phyloP scores from a whole-genome alignment of 2,329 filamentous ascomycete species.

The Nigrograna mackinnonii region DNA sequence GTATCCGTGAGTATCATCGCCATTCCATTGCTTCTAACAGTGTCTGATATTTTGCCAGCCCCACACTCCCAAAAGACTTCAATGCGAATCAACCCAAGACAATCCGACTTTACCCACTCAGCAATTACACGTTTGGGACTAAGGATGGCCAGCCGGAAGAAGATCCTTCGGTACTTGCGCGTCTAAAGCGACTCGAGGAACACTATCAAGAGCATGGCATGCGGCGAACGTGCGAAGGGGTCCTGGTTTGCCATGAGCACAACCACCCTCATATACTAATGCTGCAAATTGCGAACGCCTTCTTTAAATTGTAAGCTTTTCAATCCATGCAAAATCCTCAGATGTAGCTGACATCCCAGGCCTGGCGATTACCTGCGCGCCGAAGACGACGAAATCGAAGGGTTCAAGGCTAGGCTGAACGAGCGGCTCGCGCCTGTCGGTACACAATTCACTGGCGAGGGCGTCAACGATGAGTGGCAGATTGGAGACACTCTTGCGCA shows the following conservation, averaged over 20 bases:
- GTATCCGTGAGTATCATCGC: slow-evolving; percentile 56
- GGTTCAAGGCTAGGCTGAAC: slow-evolving; percentile 93
- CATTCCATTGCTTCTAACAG: too few relatives aligned
- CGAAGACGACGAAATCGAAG: slow-evolving; percentile 87
- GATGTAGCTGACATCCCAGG: slow-evolving; percentile 39
- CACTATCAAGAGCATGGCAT: slow-evolving; percentile 92
- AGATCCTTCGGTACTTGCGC: slow-evolving; percentile 91
- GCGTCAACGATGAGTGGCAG: slow-evolving; percentile 91
- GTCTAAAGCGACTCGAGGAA: slow-evolving; percentile 91
- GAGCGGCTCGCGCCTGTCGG: slow-evolving; percentile 93
- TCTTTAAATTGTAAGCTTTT: slow-evolving; percentile 80
- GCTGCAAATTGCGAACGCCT: slow-evolving; percentile 98
- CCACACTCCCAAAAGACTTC: slow-evolving; percentile 80
- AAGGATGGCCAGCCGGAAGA: slow-evolving; percentile 99
- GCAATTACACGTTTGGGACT: slow-evolving; percentile 98
- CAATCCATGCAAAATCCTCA: neutral
- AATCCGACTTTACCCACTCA: slow-evolving; percentile 90
- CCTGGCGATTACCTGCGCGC: slow-evolving; percentile 92
- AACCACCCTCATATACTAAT: slow-evolving; percentile 98
- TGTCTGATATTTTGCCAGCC: too few relatives aligned
- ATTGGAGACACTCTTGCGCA: slow-evolving; percentile 93
- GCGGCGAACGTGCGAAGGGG: slow-evolving; percentile 95
- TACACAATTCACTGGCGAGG: slow-evolving; percentile 76
- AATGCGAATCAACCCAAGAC: slow-evolving; percentile 86
- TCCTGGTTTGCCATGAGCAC: slow-evolving; percentile 97